phyloP scores from a whole-genome alignment of 306 rosid species.

The Purshia tridentata region DNA sequence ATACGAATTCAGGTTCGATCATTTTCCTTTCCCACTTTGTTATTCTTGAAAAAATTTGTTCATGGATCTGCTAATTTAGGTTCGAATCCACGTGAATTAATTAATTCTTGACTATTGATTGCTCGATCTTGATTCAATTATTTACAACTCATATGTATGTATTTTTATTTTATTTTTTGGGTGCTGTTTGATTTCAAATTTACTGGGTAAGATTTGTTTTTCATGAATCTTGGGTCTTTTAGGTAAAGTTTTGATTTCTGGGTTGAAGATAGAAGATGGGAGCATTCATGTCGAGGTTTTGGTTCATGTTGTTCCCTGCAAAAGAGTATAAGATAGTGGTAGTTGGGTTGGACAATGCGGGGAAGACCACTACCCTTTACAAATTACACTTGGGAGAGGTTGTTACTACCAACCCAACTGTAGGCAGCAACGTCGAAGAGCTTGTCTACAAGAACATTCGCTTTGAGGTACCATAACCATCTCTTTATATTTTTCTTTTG shows the following conservation, averaged over 20 bases:
- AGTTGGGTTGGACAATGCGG: constrained; percentile 95
- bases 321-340: constrained; percentile 93
- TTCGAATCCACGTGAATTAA: constrained; percentile 17
- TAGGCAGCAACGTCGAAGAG: constrained; percentile 97
- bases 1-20: constrained; percentile 37
- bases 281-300: constrained; percentile 69
- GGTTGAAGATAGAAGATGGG: constrained; percentile 57
- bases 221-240: constrained; percentile 5
- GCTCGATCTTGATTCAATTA: constrained; percentile 1
- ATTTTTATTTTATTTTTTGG: neutral
- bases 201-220: constrained; percentile 10
- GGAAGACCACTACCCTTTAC: constrained; percentile 94
- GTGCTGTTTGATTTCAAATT: neutral
- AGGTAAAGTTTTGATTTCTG: constrained; percentile 21
- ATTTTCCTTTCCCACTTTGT: neutral
- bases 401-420: constrained; percentile 95
- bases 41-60: neutral
- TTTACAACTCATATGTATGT: neutral
- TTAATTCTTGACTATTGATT: neutral
- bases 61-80: constrained; percentile 33
- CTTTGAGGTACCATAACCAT: constrained; percentile 60
- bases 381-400: constrained; percentile 97
- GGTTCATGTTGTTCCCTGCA: constrained; percentile 95
- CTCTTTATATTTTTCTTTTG: neutral
- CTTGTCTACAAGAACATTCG: constrained; percentile 95